Evolutionary conservation across 164 flowering plant genomes (phyloP).

Genomic region (Pachysandra terminalis): DNA sequence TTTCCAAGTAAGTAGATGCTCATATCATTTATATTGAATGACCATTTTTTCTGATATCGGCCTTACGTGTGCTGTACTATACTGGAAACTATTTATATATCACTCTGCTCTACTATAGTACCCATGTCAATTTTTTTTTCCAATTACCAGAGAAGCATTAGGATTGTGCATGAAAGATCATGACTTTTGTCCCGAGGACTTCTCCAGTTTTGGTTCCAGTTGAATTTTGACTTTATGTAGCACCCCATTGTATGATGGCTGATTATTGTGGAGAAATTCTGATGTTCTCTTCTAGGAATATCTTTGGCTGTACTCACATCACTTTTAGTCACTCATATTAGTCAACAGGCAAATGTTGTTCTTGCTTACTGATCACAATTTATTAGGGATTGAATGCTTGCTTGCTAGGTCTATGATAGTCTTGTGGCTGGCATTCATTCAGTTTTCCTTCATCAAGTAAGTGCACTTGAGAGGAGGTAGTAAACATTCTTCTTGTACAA

Average conservation of each 20-base stretch:
- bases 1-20: conserved; percentile 28
- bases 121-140: not conserved
- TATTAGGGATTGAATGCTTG: no score
- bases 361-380: no score
- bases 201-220: not conserved
- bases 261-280: not conserved
- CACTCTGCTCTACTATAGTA: not conserved
- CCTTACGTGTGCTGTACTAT: not conserved
- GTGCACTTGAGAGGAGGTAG: not conserved
- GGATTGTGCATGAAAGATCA: not conserved
- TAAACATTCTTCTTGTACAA: not conserved
- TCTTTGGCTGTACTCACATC: not conserved
- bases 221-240: not conserved
- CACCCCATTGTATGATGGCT: not conserved
- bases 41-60: not conserved
- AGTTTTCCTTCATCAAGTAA: not conserved
- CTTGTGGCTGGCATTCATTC: not conserved
- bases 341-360: not conserved
- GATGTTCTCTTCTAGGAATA: not conserved
- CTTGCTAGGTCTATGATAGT: no score
- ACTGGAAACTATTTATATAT: no score
- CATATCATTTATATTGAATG: not conserved
- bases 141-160: not conserved
- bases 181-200: not conserved
- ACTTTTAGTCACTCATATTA: not conserved